Base-by-base conservation (phyloP, 306 rosid species). In the Calophaca sinica region DNA sequence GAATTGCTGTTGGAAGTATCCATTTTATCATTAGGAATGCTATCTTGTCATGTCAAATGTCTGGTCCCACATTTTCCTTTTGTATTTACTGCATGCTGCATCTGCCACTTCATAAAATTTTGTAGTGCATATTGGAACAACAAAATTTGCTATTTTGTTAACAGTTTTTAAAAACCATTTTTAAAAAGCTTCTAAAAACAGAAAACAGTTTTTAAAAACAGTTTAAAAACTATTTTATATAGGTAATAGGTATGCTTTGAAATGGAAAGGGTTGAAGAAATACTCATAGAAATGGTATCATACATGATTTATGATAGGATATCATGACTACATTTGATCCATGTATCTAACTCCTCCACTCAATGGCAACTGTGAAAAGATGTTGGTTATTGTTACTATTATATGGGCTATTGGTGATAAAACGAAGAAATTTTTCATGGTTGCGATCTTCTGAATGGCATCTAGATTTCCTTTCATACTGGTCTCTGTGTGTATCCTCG, bases 1-100 rank as follows among this genome's bases (percentile, higher is more conserved):
- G 99, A 81, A 92, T 97, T 26, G 97, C 99, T 26, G 99, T 94
- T 41, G 99, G 99, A 75, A 90, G 99, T 92, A 94, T 91, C 99
- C 97, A 65, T 80, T 76, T 79, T 79, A 61, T 45, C 2, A 26
- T 49, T 4, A 42, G 5, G 9, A 41, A 75, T 77, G 28, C 12
- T 55, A 11, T 54, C 69, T 28, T 29, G 5, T 71, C 61, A 12
- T 42, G 60, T 75, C 79, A 33, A 53, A 41, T 74, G 28, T 72
- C 58, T 70, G 67, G 48, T 73, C 69, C 42, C 57, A 38, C 36
- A 58, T 59, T 32, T 42, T 79, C 52, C 26, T 33, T 76, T 11
- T 48, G 6, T 50, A 38, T 49, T 14, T 66, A 50, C 52, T 68
- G 73, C 73, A 33, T 29, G 14, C 33, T 62, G 74, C 63, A 13